Percentiles rank a stretch among this genome's conserved stretches.
These are phyloP conservation scores for Peterozyma toletana DNA, from an alignment of 805 yeast species.

Conservation along the genomic window DNA sequence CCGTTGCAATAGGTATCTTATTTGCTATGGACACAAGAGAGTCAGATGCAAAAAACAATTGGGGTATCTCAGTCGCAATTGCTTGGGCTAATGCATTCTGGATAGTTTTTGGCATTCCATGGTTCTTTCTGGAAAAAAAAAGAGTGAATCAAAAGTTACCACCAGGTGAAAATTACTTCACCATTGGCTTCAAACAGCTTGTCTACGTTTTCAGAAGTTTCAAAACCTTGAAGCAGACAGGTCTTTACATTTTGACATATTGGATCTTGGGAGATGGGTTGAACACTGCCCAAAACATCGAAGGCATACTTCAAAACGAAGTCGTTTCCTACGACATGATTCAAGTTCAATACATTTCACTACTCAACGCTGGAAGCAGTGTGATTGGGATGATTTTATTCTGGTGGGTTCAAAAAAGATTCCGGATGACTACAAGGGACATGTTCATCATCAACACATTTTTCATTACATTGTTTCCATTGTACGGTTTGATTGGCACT, in stretches of 20 bases:
- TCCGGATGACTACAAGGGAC: background rate
- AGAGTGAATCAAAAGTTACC: too few species aligned
- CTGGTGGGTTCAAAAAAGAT: too few species aligned
- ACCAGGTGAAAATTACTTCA: too few species aligned
- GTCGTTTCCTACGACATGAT: conserved; percentile 5
- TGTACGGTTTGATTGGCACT: too few species aligned
- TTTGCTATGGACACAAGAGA: conserved; percentile 2
- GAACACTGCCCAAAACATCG: too few species aligned
- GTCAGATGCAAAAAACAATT: conserved; percentile 1
- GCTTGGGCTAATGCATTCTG: conserved; percentile 3
- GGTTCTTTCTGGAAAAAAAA: conserved; percentile 8
- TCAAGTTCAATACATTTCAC: background rate
- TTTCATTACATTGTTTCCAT: too few species aligned
- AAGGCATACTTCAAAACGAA: conserved; percentile 5
- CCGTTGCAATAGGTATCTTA: conserved; percentile 4
- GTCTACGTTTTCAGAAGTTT: too few species aligned
- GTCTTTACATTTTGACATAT: too few species aligned
- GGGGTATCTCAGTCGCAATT: conserved; percentile 4
- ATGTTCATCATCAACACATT: background rate
- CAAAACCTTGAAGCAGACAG: too few species aligned
- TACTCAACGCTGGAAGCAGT: background rate
- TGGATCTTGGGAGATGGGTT: too few species aligned
- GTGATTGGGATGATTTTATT: too few species aligned
- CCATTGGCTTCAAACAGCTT: too few species aligned
- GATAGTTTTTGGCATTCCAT: conserved; percentile 6